Evolutionary conservation across 768 basidiomycete genomes (phyloP).

Genomic region (Mycena epipterygia): DNA sequence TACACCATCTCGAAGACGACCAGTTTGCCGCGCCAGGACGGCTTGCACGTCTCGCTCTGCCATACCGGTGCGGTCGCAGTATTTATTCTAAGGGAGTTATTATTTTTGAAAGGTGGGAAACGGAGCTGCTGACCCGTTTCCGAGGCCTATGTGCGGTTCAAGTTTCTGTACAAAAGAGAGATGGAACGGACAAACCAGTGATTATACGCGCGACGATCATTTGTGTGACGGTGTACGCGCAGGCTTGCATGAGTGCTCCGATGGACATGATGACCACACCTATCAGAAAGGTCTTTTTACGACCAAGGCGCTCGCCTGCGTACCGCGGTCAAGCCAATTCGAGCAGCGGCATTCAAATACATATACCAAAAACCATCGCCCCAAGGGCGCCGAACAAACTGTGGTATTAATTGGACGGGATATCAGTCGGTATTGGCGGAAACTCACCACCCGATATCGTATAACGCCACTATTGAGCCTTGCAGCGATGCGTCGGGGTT

Average conservation of each 20-base stretch:
- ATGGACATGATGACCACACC: slow-evolving; percentile 67
- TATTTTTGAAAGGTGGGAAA: not conserved
- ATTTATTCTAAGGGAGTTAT: slow-evolving; percentile 49
- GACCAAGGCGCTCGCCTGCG: slow-evolving; percentile 56
- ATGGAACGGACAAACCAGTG: slow-evolving; percentile 49
- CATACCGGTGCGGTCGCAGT: slow-evolving; percentile 66
- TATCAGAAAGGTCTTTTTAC: slow-evolving; percentile 62
- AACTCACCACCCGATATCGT: slow-evolving; percentile 63
- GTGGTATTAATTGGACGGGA: not conserved
- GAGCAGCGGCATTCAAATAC: not conserved
- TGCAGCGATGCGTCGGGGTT: slow-evolving; percentile 60
- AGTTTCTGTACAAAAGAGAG: not conserved
- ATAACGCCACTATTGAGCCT: slow-evolving; percentile 64
- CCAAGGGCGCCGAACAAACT: slow-evolving; percentile 63
- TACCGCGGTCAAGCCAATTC: not conserved
- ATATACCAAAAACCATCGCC: slow-evolving; percentile 56
- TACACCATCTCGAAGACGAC: slow-evolving; percentile 66
- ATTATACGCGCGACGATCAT: slow-evolving; percentile 65
- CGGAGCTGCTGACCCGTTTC: slow-evolving; percentile 55
- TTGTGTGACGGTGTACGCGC: slow-evolving; percentile 58
- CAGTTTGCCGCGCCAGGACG: slow-evolving; percentile 61
- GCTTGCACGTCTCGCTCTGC: slow-evolving; percentile 67
- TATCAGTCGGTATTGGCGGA: no score
- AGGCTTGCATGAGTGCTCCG: slow-evolving; percentile 65
- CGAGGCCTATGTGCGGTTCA: slow-evolving; percentile 48